These are phyloP conservation scores for Suillus lakei DNA, from an alignment of 768 basidiomycete genomes.

Conservation along the genomic window DNA sequence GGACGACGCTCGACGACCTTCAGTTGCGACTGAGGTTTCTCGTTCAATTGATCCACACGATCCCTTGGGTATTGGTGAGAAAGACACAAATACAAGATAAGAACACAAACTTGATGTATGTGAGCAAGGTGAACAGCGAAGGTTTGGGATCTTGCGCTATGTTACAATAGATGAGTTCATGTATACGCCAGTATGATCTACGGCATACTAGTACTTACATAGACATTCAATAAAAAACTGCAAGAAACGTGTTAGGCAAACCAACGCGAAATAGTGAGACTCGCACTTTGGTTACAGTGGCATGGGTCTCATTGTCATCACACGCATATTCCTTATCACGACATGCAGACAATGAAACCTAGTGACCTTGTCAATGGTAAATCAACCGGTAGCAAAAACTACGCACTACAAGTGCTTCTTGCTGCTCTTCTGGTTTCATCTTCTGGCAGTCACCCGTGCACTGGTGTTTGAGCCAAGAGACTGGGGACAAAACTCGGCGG, in stretches of 20 bases:
- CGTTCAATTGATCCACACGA: conserved; percentile 22
- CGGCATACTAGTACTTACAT: conserved; percentile 23
- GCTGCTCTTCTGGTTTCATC: conserved; percentile 4
- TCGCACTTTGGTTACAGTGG: conserved; percentile 28
- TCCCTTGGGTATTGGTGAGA: conserved; percentile 11
- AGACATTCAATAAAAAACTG: conserved; percentile 35
- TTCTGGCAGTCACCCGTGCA: conserved; percentile 26
- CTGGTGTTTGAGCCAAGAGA: conserved; percentile 10
- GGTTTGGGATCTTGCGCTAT: conserved; percentile 24
- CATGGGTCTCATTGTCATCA: conserved; percentile 20
- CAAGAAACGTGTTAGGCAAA: conserved; percentile 5
- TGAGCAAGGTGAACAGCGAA: conserved; percentile 27
- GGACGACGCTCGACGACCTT: conserved; percentile 15
- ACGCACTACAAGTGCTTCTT: conserved; percentile 31
- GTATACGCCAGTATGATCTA: too few species aligned
- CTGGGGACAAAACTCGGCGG: conserved; percentile 27
- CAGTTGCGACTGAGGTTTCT: conserved; percentile 14
- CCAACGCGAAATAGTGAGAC: background rate
- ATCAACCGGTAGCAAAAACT: background rate
- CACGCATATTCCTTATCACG: conserved; percentile 28
- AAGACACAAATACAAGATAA: background rate
- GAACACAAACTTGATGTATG: conserved; percentile 27
- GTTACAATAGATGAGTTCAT: background rate
- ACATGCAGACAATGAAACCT: conserved; percentile 36
- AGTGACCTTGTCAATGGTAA: conserved; percentile 1